Conservation (phyloP, 768 basidiomycete species). For the Agaricus blazei region DNA sequence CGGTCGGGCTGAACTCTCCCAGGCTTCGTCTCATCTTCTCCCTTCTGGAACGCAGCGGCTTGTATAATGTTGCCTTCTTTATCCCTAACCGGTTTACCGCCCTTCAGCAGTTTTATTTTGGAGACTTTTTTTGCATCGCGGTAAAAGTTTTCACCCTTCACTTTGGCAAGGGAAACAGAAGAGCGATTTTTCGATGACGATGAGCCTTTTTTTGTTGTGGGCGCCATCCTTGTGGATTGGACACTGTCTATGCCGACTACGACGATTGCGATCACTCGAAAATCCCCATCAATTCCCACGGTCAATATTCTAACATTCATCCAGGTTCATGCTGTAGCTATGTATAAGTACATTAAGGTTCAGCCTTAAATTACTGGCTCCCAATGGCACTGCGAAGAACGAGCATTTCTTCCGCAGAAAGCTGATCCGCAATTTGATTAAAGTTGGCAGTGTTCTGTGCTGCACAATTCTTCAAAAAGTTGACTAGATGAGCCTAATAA, state of each 20-base stretch:
- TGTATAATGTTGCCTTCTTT: conserved; percentile 88
- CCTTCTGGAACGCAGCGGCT: conserved; percentile 94
- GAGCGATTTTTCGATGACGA: conserved; percentile 37
- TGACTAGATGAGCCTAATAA: conserved; percentile 59
- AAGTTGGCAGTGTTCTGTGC: conserved; percentile 60
- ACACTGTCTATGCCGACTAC: not conserved
- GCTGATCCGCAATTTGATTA: conserved; percentile 53
- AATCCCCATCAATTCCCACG: conserved; percentile 7
- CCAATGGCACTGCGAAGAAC: conserved; percentile 42
- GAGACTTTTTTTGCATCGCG: conserved; percentile 88
- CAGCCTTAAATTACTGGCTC: not conserved
- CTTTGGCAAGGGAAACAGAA: conserved; percentile 56
- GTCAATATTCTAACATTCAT: not conserved
- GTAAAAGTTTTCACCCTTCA: conserved; percentile 97
- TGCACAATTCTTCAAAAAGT: conserved; percentile 69
- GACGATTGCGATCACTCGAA: not conserved
- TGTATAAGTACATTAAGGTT: too few relatives aligned
- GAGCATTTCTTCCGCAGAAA: conserved; percentile 65
- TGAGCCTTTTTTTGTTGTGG: conserved; percentile 26
- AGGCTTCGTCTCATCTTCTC: conserved; percentile 85
- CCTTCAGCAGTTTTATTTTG: conserved; percentile 86
- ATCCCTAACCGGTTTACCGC: conserved; percentile 89
- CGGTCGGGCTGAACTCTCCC: conserved; percentile 94
- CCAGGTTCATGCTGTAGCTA: not conserved
- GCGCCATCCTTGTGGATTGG: conserved; percentile 28